Evolutionary conservation across 1,284 basidiomycete species (phyloP), one percentile per base, ranked within the genome.

Genomic region (Ustilago tritici): DNA sequence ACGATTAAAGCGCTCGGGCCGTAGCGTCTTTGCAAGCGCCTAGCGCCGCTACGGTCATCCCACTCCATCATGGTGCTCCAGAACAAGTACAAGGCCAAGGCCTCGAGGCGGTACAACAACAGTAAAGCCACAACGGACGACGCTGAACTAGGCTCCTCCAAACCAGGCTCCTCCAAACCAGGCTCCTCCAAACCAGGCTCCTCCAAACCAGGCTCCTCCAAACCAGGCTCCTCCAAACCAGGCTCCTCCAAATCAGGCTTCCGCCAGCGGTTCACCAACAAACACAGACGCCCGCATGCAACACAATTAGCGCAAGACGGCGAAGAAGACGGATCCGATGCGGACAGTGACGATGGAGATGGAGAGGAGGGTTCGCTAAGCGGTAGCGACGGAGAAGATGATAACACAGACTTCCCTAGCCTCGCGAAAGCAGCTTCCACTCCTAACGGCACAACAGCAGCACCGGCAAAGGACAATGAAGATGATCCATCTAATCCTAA

Each of bases 61-160:
- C 10, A 12, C 6, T 35, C 9, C 35, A 65, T 31, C 1, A 85
- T 85, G 84, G 84, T 85, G 38, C 66, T 85, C 43, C 84, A 85
- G 43, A 84, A 85, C 74, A 85, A 84, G 59, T 85, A 81, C 82
- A 85, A 85, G 59, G 84, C 84, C 14, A 75, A 79, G 32, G 84
- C 84, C 4, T 85, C 83, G 38, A 60, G 81, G 41, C 67, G 76
- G 14, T 84, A 85, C 73, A 73, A 84, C 32, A 64, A 72, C 17
- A 36, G 36, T 38, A 65, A 76, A 28, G 59, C 46, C 3, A 59
- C 67, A 9, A 43, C 59, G 11, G 55, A 65, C 32, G 58, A 70
- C 12, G 47, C 43, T 15, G 70, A 69, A 17, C 28, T 56, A 23
- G 50, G 58, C 46, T 43, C 65, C 0, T 66, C 70, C 14, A 73